Evolutionary conservation across 805 yeast species (phyloP).

Genomic region (Hemisphaericaspora nanyangensis): DNA sequence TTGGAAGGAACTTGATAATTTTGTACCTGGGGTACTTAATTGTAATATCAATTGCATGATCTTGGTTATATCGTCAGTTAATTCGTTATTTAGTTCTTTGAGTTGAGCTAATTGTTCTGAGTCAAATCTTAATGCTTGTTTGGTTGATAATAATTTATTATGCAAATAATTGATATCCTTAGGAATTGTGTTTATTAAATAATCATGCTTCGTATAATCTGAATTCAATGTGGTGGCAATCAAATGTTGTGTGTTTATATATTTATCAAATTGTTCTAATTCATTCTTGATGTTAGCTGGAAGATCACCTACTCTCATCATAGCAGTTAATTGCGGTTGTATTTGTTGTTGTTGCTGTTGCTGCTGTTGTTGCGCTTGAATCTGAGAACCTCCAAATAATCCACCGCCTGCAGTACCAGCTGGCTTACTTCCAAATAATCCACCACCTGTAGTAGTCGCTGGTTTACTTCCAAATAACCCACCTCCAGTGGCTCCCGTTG

Average conservation of each 20-base stretch:
- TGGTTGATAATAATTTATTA: constrained; percentile 58
- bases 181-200: constrained; percentile 66
- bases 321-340: constrained; percentile 54
- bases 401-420: constrained; percentile 15
- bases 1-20: constrained; percentile 51
- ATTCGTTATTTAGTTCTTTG: constrained; percentile 36
- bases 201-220: constrained; percentile 58
- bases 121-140: constrained; percentile 57
- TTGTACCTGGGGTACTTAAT: constrained; percentile 51
- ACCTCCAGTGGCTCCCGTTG: constrained; percentile 14
- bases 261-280: constrained; percentile 65
- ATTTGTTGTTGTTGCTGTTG: constrained; percentile 39
- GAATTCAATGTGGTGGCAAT: constrained; percentile 66
- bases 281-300: constrained; percentile 70
- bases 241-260: constrained; percentile 68
- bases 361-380: constrained; percentile 8
- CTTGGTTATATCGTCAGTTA: constrained; percentile 48
- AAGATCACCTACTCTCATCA: constrained; percentile 71
- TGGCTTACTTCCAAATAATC: constrained; percentile 22
- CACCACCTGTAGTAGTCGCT: constrained; percentile 14
- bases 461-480: constrained; percentile 15
- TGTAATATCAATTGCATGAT: constrained; percentile 53
- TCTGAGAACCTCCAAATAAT: constrained; percentile 10
- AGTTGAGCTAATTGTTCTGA: constrained; percentile 31
- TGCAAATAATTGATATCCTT: constrained; percentile 64